These are phyloP conservation scores for Climacium dendroides DNA, from an alignment of 225 moss, liverwort and hornwort genomes.

Conservation along the genomic window DNA sequence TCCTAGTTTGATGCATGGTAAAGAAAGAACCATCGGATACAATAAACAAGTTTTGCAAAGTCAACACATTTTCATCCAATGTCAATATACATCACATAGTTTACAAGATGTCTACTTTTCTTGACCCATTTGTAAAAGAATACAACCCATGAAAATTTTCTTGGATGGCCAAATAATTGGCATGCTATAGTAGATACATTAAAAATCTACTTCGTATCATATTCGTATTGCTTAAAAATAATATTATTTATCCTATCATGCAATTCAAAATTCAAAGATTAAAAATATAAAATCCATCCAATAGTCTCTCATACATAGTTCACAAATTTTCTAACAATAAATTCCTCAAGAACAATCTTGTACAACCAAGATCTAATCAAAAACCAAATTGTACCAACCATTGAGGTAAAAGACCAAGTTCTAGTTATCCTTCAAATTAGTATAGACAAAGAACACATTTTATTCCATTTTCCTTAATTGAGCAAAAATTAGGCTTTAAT, in stretches of 20 bases:
- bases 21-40: too few species aligned
- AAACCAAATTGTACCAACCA: background rate
- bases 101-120: background rate
- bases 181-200: background rate
- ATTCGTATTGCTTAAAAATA: background rate
- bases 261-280: background rate
- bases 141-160: background rate
- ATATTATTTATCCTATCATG: background rate
- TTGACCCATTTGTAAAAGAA: background rate
- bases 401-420: rapidly evolving
- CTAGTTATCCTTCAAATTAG: rapidly evolving
- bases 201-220: too few species aligned
- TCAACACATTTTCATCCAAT: background rate
- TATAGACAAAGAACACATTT: rapidly evolving
- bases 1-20: too few species aligned
- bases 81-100: too few species aligned
- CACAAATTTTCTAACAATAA: rapidly evolving
- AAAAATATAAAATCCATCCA: background rate
- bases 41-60: rapidly evolving
- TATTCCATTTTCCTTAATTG: background rate
- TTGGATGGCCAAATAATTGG: background rate
- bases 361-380: background rate
- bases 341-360: rapidly evolving
- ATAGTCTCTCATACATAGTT: background rate
- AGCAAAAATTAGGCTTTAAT: background rate